Base-by-base conservation (phyloP, 2,329 filamentous ascomycete species). In the Claviceps pusilla region DNA sequence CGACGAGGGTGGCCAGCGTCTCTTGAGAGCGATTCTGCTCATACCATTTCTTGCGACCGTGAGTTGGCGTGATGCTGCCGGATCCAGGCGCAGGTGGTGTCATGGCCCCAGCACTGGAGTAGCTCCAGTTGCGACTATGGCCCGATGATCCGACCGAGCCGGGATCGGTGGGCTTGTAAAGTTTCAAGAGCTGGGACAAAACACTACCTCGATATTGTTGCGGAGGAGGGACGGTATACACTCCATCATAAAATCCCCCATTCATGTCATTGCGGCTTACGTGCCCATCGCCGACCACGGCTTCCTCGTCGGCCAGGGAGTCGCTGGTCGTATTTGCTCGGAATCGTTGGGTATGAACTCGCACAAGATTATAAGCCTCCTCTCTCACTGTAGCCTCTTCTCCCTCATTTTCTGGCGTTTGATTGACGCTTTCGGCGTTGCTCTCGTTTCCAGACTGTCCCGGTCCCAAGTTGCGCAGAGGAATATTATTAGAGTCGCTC, bases 31-130 rank as follows among this genome's bases (percentile, higher is more conserved):
- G 69, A 57, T 73, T 72, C 59, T 73, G 69, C 51, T 75, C 70
- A 59, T 76, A 76, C 73, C 73, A 76, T 55, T 75, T 76, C 56
- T 64, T 68, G 47, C 67, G 65, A 33, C 62, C 72, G 4, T 72
- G 46, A 42, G 62, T 73, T 6, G 73, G 73, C 3, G 73, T 75
- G 2, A 66, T 64, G 1, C 68, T 64, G 5, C 73, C 73, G 2
- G 65, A 67, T 3, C 56, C 61, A 1, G 68, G 68, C 24, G 64
- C 65, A 12, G 69, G 65, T 1, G 69, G 71, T 4, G 63, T 65
- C 3, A 41, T 4, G 11, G 57, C 63, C 29, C 61, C 62, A 46
- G 64, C 60, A 2, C 65, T 64, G 31, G 65, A 66, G 29, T 57
- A 59, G 45, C 62, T 63, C 52, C 59, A 58, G 48, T 59, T 62